Conservation (phyloP, 768 basidiomycete genomes). For the Serendipita sp. region DNA sequence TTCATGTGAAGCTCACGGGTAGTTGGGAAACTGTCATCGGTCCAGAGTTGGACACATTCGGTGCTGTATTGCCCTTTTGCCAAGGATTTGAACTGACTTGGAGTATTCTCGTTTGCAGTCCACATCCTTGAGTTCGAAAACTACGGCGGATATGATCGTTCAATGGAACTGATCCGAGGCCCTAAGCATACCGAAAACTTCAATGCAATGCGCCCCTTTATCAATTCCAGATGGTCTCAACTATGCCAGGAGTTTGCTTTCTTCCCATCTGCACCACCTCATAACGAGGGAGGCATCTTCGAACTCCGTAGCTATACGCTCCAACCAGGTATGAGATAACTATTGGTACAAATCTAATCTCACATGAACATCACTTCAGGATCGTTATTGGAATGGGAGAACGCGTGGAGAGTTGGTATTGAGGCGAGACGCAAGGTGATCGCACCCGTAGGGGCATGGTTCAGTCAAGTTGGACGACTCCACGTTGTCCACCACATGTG, state of each 20-base stretch:
- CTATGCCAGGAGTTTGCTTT: conserved; percentile 91
- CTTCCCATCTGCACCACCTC: conserved; percentile 80
- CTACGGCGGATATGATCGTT: conserved; percentile 75
- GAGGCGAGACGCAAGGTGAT: conserved; percentile 84
- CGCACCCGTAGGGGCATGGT: conserved; percentile 81
- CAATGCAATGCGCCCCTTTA: conserved; percentile 57
- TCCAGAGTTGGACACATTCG: conserved; percentile 64
- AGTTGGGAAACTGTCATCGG: conserved; percentile 89
- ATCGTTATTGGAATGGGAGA: conserved; percentile 87
- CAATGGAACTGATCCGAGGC: conserved; percentile 37
- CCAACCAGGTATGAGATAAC: conserved; percentile 21
- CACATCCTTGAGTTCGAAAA: conserved; percentile 91
- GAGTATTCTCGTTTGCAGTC: conserved; percentile 18
- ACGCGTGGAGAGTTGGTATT: conserved; percentile 83
- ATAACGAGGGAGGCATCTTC: conserved; percentile 76
- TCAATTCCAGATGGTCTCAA: conserved; percentile 58
- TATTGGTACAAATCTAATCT: conserved; percentile 7
- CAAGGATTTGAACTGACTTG: neutral
- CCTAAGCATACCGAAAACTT: conserved; percentile 50
- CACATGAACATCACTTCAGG: conserved; percentile 46
- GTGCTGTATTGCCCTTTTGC: conserved; percentile 28
- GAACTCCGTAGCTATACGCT: conserved; percentile 66
- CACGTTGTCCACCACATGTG: conserved; percentile 92
- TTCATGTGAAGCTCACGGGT: conserved; percentile 80
- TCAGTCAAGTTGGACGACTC: conserved; percentile 68